Evolutionary conservation across 202 grass and related monocot species (phyloP).

Genomic region (Brachypodium distachyon): DNA sequence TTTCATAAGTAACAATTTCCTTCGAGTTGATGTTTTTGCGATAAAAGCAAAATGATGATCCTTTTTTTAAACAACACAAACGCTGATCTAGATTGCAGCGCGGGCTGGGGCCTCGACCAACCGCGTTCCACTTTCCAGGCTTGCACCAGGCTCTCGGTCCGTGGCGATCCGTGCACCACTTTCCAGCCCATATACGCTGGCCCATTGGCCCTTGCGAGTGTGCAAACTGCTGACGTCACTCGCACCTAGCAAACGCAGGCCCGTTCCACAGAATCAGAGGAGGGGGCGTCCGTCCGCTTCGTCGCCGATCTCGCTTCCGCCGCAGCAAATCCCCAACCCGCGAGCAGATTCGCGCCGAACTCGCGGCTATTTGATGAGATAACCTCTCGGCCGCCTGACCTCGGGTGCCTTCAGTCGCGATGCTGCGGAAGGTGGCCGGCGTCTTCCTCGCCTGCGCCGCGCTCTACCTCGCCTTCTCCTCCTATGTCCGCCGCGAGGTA

Average conservation of each 20-base stretch:
- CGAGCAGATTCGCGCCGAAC: not conserved
- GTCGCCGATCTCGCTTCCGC: slow-evolving; percentile 23
- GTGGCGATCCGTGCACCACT: too few species aligned
- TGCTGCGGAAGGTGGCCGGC: slow-evolving; percentile 53
- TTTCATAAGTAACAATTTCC: too few species aligned
- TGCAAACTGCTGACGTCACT: not conserved
- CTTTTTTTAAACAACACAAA: too few species aligned
- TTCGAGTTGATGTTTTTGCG: too few species aligned
- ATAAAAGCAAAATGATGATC: too few species aligned
- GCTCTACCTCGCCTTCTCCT: slow-evolving; percentile 49
- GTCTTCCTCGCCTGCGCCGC: slow-evolving; percentile 49
- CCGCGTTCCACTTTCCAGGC: too few species aligned
- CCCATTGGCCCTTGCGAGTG: not conserved
- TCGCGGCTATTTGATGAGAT: slow-evolving; percentile 1
- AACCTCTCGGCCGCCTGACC: not conserved
- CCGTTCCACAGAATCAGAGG: not conserved
- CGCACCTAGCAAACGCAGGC: not conserved
- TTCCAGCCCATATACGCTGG: too few species aligned
- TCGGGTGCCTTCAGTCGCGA: slow-evolving; percentile 24
- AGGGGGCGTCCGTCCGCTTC: not conserved
- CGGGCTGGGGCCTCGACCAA: too few species aligned
- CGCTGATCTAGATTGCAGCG: too few species aligned
- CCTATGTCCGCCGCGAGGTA: slow-evolving; percentile 55
- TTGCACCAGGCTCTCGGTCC: too few species aligned
- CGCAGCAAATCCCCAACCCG: not conserved